A percentile compares a stretch with the other conserved stretches of the same genome.
These are phyloP conservation scores for Sporothrix brunneoviolacea DNA, from an alignment of 2,329 filamentous ascomycete genomes.

Conservation along the genomic window DNA sequence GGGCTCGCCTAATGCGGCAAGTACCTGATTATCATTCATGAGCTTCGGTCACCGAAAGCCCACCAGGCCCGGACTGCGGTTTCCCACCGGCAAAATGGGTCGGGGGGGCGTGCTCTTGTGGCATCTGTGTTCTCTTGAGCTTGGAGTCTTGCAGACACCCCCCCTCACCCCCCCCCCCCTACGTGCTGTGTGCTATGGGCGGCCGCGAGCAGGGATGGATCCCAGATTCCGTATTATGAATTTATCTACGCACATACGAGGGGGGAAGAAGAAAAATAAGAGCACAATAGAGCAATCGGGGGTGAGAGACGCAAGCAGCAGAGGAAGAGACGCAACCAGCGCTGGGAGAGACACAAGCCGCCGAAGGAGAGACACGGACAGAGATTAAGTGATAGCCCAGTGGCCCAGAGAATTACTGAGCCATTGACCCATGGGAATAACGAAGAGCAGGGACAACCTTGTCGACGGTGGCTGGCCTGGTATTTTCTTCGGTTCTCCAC, in stretches of 20 bases:
- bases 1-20: slow-evolving; percentile 29
- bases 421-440: too few relatives aligned
- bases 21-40: slow-evolving; percentile 30
- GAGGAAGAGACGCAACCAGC: slow-evolving; percentile 1
- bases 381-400: too few relatives aligned
- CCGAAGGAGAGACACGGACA: too few relatives aligned
- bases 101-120: slow-evolving; percentile 22
- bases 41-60: slow-evolving; percentile 39
- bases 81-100: slow-evolving; percentile 25
- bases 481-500: slow-evolving; percentile 17
- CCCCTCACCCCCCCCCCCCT: not conserved
- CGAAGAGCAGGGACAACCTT: not conserved
- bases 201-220: slow-evolving; percentile 13
- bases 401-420: too few relatives aligned
- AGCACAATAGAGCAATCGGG: not conserved
- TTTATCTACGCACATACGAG: slow-evolving; percentile 9
- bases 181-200: slow-evolving; percentile 2
- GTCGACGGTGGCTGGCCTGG: slow-evolving; percentile 20
- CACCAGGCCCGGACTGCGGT: slow-evolving; percentile 31
- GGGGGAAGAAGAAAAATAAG: slow-evolving; percentile 1
- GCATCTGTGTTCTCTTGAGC: slow-evolving; percentile 10
- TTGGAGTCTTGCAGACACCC: slow-evolving; percentile 13
- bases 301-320: not conserved
- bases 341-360: not conserved
- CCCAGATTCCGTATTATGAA: slow-evolving; percentile 16